Evolutionary conservation across 2,329 filamentous ascomycete genomes (phyloP), one percentile per base, ranked within the genome.

Genomic region (Fusarium compactum): DNA sequence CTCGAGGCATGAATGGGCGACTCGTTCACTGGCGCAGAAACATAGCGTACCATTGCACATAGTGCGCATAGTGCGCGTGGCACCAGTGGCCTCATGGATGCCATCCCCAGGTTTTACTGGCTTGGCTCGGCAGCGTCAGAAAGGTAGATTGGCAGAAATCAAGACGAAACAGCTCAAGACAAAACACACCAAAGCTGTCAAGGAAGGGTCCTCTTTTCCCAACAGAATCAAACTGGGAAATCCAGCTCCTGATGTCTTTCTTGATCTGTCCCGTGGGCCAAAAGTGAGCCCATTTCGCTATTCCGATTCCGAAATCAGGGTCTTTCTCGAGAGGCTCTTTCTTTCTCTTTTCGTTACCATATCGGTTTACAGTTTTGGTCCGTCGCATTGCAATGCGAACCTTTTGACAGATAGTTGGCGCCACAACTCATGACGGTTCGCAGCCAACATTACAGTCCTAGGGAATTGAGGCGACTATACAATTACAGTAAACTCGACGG

Each of bases 41-140:
- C 29, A 34, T 62, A 61, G 61, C 65, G 65, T 57, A 45, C 47
- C 48, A 69, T 40, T 55, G 48, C 53, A 51, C 66, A 69, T 62
- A 71, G 67, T 65, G 61, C 62, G 52, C 53, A 69, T 62, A 69
- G 62, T 58, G 61, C 71, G 72, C 74, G 74, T 76, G 74, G 74
- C 74, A 73, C 72, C 74, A 73, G 65, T 76, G 62, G 72, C 50
- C 72, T 63, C 56, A 63, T 65, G 63, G 60, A 43, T 51, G 53
- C 70, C 59, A 61, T 59, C 67, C 67, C 67, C 67, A 70, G 67
- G 46, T 70, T 70, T 70, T 65, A 65, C 67, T 70, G 62, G 66
- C 62, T 61, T 65, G 56, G 67, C 61, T 66, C 52, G 46, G 58
- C 34, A 64, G 41, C 46, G 30, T 47, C 34, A 60, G 45, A 40